Evolutionary conservation across 768 basidiomycete genomes (phyloP).

Genomic region (Kwoniella dejecticola): DNA sequence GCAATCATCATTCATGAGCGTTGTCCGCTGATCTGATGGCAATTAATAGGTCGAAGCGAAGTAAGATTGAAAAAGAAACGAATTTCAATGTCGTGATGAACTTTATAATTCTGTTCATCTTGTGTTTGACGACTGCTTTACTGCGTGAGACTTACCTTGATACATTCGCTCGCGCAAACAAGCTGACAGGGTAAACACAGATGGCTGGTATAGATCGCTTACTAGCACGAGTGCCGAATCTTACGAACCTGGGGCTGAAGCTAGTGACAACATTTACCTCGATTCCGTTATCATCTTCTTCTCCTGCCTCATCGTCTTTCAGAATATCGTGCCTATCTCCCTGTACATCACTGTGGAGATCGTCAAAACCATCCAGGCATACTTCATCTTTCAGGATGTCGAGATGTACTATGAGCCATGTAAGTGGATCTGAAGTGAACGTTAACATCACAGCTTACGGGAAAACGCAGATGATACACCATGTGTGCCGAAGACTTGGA

Average conservation of each 20-base stretch:
- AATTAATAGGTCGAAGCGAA: conserved; percentile 70
- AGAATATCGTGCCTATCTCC: conserved; percentile 94
- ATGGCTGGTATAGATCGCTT: conserved; percentile 68
- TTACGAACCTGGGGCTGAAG: conserved; percentile 70
- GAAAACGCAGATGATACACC: conserved; percentile 66
- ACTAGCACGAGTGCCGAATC: conserved; percentile 67
- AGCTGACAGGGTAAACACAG: conserved; percentile 54
- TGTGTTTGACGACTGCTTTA: conserved; percentile 76
- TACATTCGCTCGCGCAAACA: neutral
- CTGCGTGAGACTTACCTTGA: conserved; percentile 28
- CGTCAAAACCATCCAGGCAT: conserved; percentile 96
- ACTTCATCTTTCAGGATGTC: conserved; percentile 90
- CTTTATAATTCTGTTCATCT: conserved; percentile 72
- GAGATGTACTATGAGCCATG: conserved; percentile 89
- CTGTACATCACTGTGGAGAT: conserved; percentile 97
- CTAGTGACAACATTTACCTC: conserved; percentile 65
- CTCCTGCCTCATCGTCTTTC: conserved; percentile 91
- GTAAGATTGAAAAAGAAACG: conserved; percentile 97
- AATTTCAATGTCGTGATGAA: conserved; percentile 92
- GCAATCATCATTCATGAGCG: neutral
- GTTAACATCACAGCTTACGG: neutral
- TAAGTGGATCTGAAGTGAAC: conserved; percentile 24
- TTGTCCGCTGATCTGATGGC: conserved; percentile 1
- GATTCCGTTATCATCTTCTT: conserved; percentile 87
- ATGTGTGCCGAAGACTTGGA: conserved; percentile 96